Percentiles rank a stretch among this genome's conserved stretches.
These are phyloP conservation scores for Umbelopsis sp. DNA, from an alignment of 192 early-diverging fungal species.

Conservation along the genomic window DNA sequence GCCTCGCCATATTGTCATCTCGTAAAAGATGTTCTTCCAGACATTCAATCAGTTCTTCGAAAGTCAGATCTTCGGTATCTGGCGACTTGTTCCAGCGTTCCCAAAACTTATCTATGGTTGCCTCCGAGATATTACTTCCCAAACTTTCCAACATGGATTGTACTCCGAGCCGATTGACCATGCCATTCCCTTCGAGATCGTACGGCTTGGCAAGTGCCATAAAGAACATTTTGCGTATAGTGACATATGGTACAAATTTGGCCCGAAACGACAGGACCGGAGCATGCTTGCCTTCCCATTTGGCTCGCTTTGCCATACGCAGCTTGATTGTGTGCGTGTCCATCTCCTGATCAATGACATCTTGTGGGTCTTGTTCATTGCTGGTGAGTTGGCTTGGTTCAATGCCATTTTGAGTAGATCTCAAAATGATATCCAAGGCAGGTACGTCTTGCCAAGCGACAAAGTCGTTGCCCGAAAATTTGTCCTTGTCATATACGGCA, in stretches of 20 bases:
- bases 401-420: conserved; percentile 26
- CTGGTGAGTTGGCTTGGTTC: background rate
- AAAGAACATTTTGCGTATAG: conserved; percentile 74
- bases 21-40: conserved; percentile 55
- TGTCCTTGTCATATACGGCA: conserved; percentile 76
- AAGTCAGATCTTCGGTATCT: conserved; percentile 61
- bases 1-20: background rate
- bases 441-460: conserved; percentile 55
- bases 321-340: conserved; percentile 43
- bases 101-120: conserved; percentile 66
- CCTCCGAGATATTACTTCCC: conserved; percentile 66
- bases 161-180: conserved; percentile 62
- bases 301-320: conserved; percentile 34
- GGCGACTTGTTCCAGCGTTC: conserved; percentile 48
- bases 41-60: conserved; percentile 61
- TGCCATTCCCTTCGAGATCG: conserved; percentile 61
- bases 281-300: conserved; percentile 44
- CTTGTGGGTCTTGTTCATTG: background rate
- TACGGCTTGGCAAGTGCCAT: conserved; percentile 61
- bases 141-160: conserved; percentile 73
- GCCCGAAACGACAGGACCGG: conserved; percentile 56
- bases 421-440: conserved; percentile 55
- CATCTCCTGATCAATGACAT: conserved; percentile 45
- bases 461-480: conserved; percentile 67
- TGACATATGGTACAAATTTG: conserved; percentile 69